A percentile compares a stretch with the other conserved stretches of the same genome.
Evolutionary conservation across 2,329 filamentous ascomycete genomes (phyloP).

Genomic region (Monilinia vaccinii-corymbosi): DNA sequence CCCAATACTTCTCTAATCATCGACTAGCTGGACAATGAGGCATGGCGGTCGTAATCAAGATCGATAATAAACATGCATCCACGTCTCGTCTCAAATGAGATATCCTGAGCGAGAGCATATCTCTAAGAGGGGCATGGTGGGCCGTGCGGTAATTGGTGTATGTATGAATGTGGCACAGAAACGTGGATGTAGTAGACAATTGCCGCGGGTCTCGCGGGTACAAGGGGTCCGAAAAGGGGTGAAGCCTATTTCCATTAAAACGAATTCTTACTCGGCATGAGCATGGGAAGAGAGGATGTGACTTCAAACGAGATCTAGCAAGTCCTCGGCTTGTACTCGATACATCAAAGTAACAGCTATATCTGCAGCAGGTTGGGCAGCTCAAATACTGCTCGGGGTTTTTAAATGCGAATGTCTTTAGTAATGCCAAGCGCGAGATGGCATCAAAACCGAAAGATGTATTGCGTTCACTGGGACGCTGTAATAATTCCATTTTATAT

Average conservation of each 20-base stretch:
- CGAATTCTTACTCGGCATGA: not conserved
- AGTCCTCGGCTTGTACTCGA: not conserved
- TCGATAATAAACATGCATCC: not conserved
- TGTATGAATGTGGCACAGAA: not conserved
- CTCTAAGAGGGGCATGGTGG: too few species aligned
- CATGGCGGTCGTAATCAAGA: not conserved
- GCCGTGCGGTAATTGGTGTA: not conserved
- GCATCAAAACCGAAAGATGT: not conserved
- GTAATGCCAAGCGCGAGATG: not conserved
- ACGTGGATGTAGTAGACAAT: not conserved
- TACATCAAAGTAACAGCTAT: not conserved
- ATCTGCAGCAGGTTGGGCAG: not conserved
- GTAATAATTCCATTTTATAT: not conserved
- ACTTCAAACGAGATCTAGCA: not conserved
- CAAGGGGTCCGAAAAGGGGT: not conserved
- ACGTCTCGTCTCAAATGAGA: not conserved
- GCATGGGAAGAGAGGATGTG: not conserved
- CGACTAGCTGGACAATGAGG: not conserved
- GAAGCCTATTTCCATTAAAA: not conserved
- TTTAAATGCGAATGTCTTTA: not conserved
- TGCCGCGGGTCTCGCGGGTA: not conserved
- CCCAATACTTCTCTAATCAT: not conserved
- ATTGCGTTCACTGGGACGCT: not conserved
- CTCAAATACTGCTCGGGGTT: not conserved
- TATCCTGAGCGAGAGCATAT: not conserved